Conservation (phyloP, 75 land plant species). For the Gnetum montanum region DNA sequence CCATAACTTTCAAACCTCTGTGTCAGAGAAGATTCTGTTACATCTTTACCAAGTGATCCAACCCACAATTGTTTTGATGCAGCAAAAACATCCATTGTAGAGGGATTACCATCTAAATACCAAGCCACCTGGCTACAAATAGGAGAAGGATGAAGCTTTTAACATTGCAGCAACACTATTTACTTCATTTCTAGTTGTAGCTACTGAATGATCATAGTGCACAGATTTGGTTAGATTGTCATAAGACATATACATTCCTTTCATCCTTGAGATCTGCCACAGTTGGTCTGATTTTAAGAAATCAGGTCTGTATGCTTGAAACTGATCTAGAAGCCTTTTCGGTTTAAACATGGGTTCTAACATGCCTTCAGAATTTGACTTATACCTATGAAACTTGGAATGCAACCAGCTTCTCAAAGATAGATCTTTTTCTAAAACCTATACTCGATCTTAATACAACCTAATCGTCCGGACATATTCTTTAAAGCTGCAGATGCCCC, state of each 20-base stretch:
- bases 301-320: constrained; percentile 9
- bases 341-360: constrained; percentile 37
- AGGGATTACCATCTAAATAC: constrained; percentile 64
- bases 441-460: constrained; percentile 30
- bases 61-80: constrained; percentile 85
- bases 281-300: constrained; percentile 1
- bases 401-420: constrained; percentile 62
- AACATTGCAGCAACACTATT: constrained; percentile 8
- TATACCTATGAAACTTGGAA: constrained; percentile 43
- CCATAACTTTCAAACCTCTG: constrained; percentile 79
- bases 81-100: constrained; percentile 65
- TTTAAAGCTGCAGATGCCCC: constrained; percentile 42
- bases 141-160: constrained; percentile 19
- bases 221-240: constrained; percentile 11
- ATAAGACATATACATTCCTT: constrained; percentile 8
- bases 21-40: constrained; percentile 47
- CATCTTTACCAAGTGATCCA: constrained; percentile 53
- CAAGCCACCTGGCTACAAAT: constrained; percentile 31
- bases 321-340: constrained; percentile 32
- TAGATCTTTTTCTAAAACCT: constrained; percentile 62
- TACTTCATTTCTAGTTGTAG: constrained; percentile 11
- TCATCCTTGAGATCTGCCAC: neutral
- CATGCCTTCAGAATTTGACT: constrained; percentile 23
- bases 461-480: constrained; percentile 36
- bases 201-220: neutral